Percentiles rank a stretch among this genome's conserved stretches.
These are phyloP conservation scores for Aspergillus unguis DNA, from an alignment of 2,329 filamentous ascomycete genomes.

Conservation along the genomic window DNA sequence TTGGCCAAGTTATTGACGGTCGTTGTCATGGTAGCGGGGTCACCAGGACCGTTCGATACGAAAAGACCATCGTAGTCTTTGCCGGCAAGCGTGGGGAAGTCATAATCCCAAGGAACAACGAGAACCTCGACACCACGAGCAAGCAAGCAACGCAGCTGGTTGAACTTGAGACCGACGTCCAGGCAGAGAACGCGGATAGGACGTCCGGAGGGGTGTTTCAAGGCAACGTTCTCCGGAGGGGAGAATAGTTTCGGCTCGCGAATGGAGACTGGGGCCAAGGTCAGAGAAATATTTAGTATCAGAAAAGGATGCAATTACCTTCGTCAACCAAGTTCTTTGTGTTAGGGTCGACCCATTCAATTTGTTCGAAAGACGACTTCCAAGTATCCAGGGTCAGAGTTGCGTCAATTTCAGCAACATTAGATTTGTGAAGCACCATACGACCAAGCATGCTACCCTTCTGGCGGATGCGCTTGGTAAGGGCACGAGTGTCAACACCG, in stretches of 20 bases:
- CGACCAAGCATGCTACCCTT: conserved; percentile 96
- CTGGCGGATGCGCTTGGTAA: conserved; percentile 91
- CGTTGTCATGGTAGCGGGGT: conserved; percentile 75
- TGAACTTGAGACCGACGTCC: conserved; percentile 97
- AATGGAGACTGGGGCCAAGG: conserved; percentile 70
- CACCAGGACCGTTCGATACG: conserved; percentile 95
- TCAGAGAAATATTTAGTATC: not conserved
- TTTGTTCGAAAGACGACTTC: conserved; percentile 65
- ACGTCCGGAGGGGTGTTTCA: conserved; percentile 85
- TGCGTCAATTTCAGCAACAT: conserved; percentile 36
- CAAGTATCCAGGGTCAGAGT: conserved; percentile 45
- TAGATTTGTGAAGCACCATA: conserved; percentile 69
- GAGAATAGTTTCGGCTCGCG: conserved; percentile 81
- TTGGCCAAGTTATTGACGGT: conserved; percentile 77
- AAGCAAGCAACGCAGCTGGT: conserved; percentile 91
- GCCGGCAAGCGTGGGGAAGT: conserved; percentile 72
- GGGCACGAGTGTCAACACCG: conserved; percentile 85
- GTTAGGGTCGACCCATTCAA: conserved; percentile 92
- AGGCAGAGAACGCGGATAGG: conserved; percentile 84
- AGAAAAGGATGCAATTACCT: conserved; percentile 56
- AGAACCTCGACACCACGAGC: conserved; percentile 88
- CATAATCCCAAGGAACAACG: conserved; percentile 94
- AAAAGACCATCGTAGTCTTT: conserved; percentile 95
- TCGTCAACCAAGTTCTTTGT: conserved; percentile 87
- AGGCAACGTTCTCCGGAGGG: conserved; percentile 64